These are phyloP conservation scores for Lyophyllum semitale DNA, from an alignment of 768 basidiomycete genomes.

Conservation along the genomic window DNA sequence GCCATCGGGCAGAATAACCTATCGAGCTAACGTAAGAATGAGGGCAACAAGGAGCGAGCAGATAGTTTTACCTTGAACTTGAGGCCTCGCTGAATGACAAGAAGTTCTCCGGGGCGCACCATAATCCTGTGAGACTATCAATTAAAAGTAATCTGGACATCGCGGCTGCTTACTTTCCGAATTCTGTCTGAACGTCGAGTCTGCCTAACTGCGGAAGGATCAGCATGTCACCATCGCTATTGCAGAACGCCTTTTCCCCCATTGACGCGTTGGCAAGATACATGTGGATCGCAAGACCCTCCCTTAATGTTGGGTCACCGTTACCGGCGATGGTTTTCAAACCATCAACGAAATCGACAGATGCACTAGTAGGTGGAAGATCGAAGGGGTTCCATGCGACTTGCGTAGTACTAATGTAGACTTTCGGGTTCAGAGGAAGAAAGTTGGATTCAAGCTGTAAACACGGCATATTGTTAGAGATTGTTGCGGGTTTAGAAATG, in stretches of 20 bases:
- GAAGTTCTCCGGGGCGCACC: conserved; percentile 64
- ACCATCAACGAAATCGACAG: conserved; percentile 58
- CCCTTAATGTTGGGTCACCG: conserved; percentile 61
- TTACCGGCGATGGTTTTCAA: conserved; percentile 66
- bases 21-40: neutral
- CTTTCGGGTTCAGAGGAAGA: conserved; percentile 58
- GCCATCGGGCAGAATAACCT: conserved; percentile 57
- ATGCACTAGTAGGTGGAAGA: conserved; percentile 40
- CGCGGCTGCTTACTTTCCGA: conserved; percentile 51
- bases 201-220: conserved; percentile 67
- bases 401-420: conserved; percentile 63
- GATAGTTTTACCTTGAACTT: conserved; percentile 55
- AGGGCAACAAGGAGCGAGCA: neutral
- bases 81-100: conserved; percentile 67
- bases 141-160: neutral
- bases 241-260: conserved; percentile 60
- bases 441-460: conserved; percentile 63
- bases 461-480: neutral
- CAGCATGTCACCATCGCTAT: conserved; percentile 68
- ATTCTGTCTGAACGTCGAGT: conserved; percentile 70
- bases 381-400: conserved; percentile 68
- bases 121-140: conserved; percentile 44
- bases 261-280: conserved; percentile 63
- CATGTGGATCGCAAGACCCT: conserved; percentile 67
- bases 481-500: neutral